Evolutionary conservation across 352 stramenopile genomes (phyloP).

Genomic region (Blastocystis sp.): DNA sequence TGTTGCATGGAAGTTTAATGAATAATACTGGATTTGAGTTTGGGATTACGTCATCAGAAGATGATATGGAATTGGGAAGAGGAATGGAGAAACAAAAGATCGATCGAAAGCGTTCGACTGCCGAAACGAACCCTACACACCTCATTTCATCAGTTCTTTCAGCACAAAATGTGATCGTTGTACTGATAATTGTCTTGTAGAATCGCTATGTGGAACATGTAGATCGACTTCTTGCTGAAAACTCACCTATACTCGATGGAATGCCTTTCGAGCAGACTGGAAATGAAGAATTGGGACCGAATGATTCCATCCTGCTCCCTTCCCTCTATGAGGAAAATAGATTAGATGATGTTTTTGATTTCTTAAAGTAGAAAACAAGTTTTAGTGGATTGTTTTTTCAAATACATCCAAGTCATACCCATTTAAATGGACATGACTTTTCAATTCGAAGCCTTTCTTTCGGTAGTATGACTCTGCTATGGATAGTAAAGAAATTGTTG

Average conservation of each 20-base stretch:
- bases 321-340: not conserved
- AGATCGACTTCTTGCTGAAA: not conserved
- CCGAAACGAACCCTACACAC: not conserved
- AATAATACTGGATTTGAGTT: not conserved
- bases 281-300: not conserved
- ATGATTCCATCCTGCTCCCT: not conserved
- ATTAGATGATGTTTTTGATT: slow-evolving; percentile 58
- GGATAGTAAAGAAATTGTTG: slow-evolving; percentile 15
- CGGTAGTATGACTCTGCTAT: slow-evolving; percentile 22
- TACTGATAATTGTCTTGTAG: not conserved
- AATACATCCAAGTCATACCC: slow-evolving; percentile 57
- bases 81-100: not conserved
- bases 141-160: slow-evolving; percentile 28
- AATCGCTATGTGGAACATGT: slow-evolving; percentile 54
- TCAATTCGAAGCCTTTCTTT: slow-evolving; percentile 8
- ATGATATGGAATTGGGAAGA: not conserved
- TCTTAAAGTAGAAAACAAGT: slow-evolving; percentile 43
- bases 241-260: not conserved
- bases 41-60: slow-evolving; percentile 16
- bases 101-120: not conserved
- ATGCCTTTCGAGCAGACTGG: not conserved
- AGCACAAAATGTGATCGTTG: slow-evolving; percentile 6
- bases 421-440: not conserved
- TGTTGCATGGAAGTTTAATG: not conserved
- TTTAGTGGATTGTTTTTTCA: slow-evolving; percentile 21